Percentiles rank a stretch among this genome's conserved stretches.
phyloP scores from a whole-genome alignment of 2,329 filamentous ascomycete species.

The Mariannaea elegans region DNA sequence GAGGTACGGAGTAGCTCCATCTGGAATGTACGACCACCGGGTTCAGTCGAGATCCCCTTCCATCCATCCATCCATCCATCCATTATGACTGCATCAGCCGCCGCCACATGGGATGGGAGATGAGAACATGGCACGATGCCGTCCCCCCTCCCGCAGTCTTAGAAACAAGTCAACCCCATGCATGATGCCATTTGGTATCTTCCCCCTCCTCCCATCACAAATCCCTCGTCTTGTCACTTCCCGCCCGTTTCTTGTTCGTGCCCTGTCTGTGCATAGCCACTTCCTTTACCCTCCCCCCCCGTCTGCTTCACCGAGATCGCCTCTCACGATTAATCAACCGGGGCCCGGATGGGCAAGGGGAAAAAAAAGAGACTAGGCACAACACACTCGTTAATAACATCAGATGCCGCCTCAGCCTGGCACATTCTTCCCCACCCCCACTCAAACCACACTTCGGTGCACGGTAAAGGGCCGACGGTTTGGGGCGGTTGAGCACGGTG shows the following conservation, averaged over 20 bases:
- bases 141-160: constrained; percentile 1
- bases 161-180: constrained; percentile 20
- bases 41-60: neutral
- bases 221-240: constrained; percentile 8
- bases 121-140: constrained; percentile 23
- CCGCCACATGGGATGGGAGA: constrained; percentile 7
- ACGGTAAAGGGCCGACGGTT: constrained; percentile 8
- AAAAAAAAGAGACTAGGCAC: neutral
- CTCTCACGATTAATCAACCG: neutral
- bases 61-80: neutral
- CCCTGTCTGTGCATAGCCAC: neutral
- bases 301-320: constrained; percentile 13
- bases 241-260: neutral
- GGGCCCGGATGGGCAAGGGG: neutral
- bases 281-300: neutral
- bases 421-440: constrained; percentile 17
- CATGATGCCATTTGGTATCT: constrained; percentile 30
- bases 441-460: neutral
- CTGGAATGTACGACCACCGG: neutral
- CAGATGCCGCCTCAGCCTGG: constrained; percentile 14
- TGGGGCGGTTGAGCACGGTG: constrained; percentile 15
- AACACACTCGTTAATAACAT: neutral
- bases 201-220: constrained; percentile 12
- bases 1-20: no score
- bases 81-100: constrained; percentile 2